Percentiles rank a stretch among this genome's conserved stretches.
phyloP scores from a whole-genome alignment of 2,329 filamentous ascomycete species.

The Stachybotrys elegans region DNA sequence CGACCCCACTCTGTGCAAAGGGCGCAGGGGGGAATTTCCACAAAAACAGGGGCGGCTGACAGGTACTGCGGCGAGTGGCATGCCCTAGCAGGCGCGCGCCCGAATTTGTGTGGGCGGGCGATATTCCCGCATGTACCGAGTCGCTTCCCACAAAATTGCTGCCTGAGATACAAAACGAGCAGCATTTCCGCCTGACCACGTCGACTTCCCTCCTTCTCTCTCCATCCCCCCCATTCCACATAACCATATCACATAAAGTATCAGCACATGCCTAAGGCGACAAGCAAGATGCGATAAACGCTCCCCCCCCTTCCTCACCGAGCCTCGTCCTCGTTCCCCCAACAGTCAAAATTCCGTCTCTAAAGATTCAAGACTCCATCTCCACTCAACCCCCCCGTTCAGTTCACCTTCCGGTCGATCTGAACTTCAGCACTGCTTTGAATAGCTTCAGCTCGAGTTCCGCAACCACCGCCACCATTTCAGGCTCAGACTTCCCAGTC shows the following conservation, averaged over 20 bases:
- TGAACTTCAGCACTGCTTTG: conserved; percentile 63
- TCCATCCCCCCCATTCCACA: conserved; percentile 28
- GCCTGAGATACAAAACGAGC: conserved; percentile 42
- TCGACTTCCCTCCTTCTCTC: conserved; percentile 21
- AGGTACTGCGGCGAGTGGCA: conserved; percentile 11
- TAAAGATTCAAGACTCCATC: conserved; percentile 32
- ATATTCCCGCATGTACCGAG: conserved; percentile 13
- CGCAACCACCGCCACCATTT: conserved; percentile 53
- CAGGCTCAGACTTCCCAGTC: conserved; percentile 64
- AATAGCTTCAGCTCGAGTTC: conserved; percentile 54
- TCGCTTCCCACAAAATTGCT: conserved; percentile 22
- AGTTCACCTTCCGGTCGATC: conserved; percentile 57
- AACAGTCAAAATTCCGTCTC: conserved; percentile 54
- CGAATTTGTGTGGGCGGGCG: background rate
- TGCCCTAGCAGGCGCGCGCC: conserved; percentile 9
- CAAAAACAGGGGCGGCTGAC: background rate
- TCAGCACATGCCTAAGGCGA: conserved; percentile 29
- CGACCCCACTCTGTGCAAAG: conserved; percentile 13
- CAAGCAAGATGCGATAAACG: conserved; percentile 56
- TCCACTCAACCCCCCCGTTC: conserved; percentile 41
- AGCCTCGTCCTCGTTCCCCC: too few relatives aligned
- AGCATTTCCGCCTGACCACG: conserved; percentile 16
- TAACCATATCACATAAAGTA: conserved; percentile 24
- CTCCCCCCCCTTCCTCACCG: conserved; percentile 31
- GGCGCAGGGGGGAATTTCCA: background rate